These are phyloP conservation scores for Penicillium canescens DNA, from an alignment of 495 filamentous ascomycete genomes.

Conservation along the genomic window DNA sequence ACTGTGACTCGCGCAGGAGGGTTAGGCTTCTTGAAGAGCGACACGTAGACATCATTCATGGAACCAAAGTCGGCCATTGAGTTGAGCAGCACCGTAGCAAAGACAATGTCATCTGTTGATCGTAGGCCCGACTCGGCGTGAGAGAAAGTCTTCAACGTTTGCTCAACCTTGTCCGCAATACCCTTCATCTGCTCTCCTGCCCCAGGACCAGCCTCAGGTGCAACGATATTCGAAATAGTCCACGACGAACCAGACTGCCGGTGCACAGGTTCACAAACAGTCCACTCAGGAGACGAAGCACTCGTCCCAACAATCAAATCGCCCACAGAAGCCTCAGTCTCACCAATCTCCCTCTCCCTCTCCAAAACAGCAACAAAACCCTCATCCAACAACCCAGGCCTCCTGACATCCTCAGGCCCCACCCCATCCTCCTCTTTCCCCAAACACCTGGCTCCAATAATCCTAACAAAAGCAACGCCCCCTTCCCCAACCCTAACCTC, in stretches of 20 bases:
- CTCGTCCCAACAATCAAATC: not conserved
- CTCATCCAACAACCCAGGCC: conserved; percentile 48
- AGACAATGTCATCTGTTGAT: conserved; percentile 61
- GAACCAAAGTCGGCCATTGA: conserved; percentile 74
- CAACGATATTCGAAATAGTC: conserved; percentile 47
- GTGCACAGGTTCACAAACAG: conserved; percentile 13
- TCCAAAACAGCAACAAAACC: conserved; percentile 24
- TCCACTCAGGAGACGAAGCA: conserved; percentile 12
- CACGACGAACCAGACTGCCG: conserved; percentile 26
- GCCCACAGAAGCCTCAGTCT: not conserved
- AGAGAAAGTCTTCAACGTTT: conserved; percentile 26
- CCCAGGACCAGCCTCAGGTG: conserved; percentile 37
- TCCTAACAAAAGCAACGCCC: conserved; percentile 65
- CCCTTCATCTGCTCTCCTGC: conserved; percentile 46
- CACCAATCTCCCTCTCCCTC: not conserved
- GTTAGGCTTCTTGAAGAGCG: conserved; percentile 68
- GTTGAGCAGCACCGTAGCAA: conserved; percentile 73
- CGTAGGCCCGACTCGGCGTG: conserved; percentile 12
- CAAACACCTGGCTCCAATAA: conserved; percentile 58
- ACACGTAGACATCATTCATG: conserved; percentile 73
- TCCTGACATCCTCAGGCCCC: conserved; percentile 37
- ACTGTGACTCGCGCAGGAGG: conserved; percentile 85
- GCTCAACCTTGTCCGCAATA: conserved; percentile 37
- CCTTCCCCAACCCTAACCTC: conserved; percentile 63
- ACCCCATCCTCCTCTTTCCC: conserved; percentile 43